Evolutionary conservation across 1,284 basidiomycete genomes (phyloP), one percentile per base, ranked within the genome.

Genomic region (Marasmius sp.): DNA sequence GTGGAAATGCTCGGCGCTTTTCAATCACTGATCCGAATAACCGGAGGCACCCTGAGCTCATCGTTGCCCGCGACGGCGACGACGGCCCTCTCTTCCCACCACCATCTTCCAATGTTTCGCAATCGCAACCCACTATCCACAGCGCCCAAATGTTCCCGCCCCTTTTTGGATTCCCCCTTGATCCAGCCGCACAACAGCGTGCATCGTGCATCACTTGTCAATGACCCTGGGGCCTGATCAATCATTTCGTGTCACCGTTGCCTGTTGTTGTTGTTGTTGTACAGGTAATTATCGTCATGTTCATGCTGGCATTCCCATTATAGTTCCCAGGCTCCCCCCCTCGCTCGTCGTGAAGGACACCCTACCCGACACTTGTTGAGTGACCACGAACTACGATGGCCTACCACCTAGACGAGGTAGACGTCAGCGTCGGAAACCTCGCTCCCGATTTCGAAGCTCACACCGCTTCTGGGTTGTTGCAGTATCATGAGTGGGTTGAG

Each of bases 401-500:
- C 33, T 37, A 54, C 20, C 37, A 54, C 8, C 18, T 54, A 5
- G 37, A 34, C 34, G 45, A 47, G n/a, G 18, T 37, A n/a, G 34
- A 38, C 12, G 16, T 92, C 64, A 86, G 90, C 67, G 87, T 92
- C 70, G 91, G 91, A 77, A 88, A 79, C 75, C 88, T 80, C 65
- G 92, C 93, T 53, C 92, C 93, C 51, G 85, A 95, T 75, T 94
- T 94, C 67, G 82, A 91, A 73, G 94, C 94, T 57, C 77, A 94
- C 66, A 95, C 94, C 57, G 94, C 93, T 57, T 70, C 80, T 57
- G 92, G 93, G 2, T 75, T 74, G 39, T 89, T 94, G 79, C 87
- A 88, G 71, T 98, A 98, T 84, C 95, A 97, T 75, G 88, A 97
- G 49, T 98, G 89, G 87, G 88, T 94, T 70, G 92, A 88, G 52